Evolutionary conservation across 2,329 filamentous ascomycete species (phyloP), one percentile per base, ranked within the genome.

Genomic region (Cladophialophora carrionii): DNA sequence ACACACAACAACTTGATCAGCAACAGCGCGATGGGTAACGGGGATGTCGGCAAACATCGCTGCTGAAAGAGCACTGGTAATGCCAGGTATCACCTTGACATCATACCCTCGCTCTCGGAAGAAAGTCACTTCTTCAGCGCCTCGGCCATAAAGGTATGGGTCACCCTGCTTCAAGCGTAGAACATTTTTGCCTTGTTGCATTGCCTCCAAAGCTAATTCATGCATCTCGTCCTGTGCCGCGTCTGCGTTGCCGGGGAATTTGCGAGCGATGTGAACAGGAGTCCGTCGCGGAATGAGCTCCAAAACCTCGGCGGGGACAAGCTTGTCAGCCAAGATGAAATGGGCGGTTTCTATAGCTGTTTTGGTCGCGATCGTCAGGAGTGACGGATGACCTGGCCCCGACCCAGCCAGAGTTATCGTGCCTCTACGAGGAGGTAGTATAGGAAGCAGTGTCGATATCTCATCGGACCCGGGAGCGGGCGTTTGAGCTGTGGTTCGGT

Each of bases 221-320:
- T 96, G 85, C 4, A 99, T 87, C 77, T 99, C 95, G 73, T 93
- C 88, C 76, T 99, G 95, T 0, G 95, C 95, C 52, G 87, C 87
- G 72, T 99, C 95, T 48, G 95, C 95, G 77, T 99, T 98, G 24
- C 95, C 95, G 0, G 95, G 95, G 78, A 99, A 99, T 76, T 99
- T 99, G 73, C 93, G 90, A 4, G 95, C 94, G 72, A 99, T 99
- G 72, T 91, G 88, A 12, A 98, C 89, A 9, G 90, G 88, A 8
- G 93, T 96, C 61, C 94, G 87, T 41, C 95, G 91, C 1, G 95
- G 95, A 62, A 98, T 90, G 17, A 99, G 86, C 69, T 94, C 91
- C 9, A 99, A 83, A 2, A 99, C 91, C 7, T 90, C 87, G 0
- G 91, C 84, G 0, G 95, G 82, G n/a, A 86, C 83, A 29, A 85